Percentiles rank a stretch among this genome's conserved stretches.
phyloP scores from a whole-genome alignment of 768 basidiomycete species.

The Naganishia onofrii region DNA sequence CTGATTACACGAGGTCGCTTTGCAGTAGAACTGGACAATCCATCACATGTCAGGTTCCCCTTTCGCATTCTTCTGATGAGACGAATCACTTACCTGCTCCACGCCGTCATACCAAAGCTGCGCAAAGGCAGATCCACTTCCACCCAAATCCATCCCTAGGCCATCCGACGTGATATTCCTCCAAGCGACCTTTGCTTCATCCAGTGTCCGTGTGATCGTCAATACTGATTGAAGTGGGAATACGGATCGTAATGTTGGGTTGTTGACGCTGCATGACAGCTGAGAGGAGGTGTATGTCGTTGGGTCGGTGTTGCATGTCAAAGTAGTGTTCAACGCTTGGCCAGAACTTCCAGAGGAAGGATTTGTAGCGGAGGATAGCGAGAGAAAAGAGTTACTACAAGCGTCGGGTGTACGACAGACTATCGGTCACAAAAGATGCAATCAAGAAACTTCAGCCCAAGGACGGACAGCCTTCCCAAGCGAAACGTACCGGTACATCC shows the following conservation, averaged over 20 bases:
- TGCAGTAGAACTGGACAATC: conserved; percentile 85
- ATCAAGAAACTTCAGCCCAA: too few relatives aligned
- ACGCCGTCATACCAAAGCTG: conserved; percentile 51
- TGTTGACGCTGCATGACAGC: conserved; percentile 79
- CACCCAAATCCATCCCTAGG: conserved; percentile 27
- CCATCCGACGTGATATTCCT: conserved; percentile 14
- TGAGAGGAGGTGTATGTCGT: conserved; percentile 74
- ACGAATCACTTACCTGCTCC: conserved; percentile 32
- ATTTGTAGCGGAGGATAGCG: conserved; percentile 41
- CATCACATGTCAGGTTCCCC: conserved; percentile 62
- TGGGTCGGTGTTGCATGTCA: conserved; percentile 70
- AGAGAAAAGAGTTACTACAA: conserved; percentile 65
- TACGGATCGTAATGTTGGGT: conserved; percentile 74
- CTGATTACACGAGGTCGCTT: conserved; percentile 69
- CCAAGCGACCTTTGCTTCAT: conserved; percentile 44
- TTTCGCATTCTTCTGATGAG: background rate
- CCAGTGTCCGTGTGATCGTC: conserved; percentile 73
- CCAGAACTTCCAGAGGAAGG: background rate
- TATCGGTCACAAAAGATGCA: conserved; percentile 27
- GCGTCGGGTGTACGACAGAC: conserved; percentile 69
- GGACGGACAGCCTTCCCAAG: too few relatives aligned
- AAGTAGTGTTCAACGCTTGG: conserved; percentile 58
- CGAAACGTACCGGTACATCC: conserved; percentile 49
- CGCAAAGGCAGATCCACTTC: conserved; percentile 39
- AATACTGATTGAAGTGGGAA: conserved; percentile 70